Conservation (phyloP, 225 moss, liverwort and hornwort genomes). For the Physcomitrellopsis africana region DNA sequence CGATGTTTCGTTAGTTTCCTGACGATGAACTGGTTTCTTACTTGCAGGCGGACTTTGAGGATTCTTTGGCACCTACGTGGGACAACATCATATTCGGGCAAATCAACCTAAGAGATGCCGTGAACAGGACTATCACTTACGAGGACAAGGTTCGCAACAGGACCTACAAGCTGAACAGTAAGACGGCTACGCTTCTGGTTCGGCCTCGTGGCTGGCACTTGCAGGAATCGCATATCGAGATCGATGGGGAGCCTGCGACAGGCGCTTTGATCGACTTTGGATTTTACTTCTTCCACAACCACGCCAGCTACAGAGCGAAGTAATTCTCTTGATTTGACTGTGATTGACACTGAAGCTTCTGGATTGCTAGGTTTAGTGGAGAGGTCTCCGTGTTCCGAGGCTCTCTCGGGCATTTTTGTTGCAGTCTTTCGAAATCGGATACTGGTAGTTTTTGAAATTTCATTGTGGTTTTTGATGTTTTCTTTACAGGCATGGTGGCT, state of each 20-base stretch:
- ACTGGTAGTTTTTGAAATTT: no score
- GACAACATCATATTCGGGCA: conserved; percentile 72
- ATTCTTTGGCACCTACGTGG: conserved; percentile 82
- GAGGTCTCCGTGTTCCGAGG: no score
- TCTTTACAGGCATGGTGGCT: conserved; percentile 59
- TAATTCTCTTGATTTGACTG: neutral
- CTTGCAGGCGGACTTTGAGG: conserved; percentile 70
- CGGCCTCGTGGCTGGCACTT: conserved; percentile 84
- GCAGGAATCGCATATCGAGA: conserved; percentile 75
- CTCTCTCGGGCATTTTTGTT: no score
- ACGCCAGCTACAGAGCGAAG: conserved; percentile 59
- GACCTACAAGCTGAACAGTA: conserved; percentile 61
- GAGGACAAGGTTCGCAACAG: conserved; percentile 72
- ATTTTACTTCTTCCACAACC: conserved; percentile 80
- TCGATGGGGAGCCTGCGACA: conserved; percentile 78
- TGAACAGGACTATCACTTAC: conserved; percentile 53
- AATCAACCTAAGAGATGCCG: conserved; percentile 64
- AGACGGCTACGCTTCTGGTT: conserved; percentile 69
- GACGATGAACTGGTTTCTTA: neutral
- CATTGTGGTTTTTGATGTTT: neutral
- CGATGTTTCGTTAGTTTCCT: neutral
- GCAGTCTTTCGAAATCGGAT: no score
- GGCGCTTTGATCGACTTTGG: conserved; percentile 78
- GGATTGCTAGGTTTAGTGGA: no score
- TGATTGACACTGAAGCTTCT: no score